Evolutionary conservation across 768 basidiomycete genomes (phyloP).

Genomic region (Boletellus ananiceps): DNA sequence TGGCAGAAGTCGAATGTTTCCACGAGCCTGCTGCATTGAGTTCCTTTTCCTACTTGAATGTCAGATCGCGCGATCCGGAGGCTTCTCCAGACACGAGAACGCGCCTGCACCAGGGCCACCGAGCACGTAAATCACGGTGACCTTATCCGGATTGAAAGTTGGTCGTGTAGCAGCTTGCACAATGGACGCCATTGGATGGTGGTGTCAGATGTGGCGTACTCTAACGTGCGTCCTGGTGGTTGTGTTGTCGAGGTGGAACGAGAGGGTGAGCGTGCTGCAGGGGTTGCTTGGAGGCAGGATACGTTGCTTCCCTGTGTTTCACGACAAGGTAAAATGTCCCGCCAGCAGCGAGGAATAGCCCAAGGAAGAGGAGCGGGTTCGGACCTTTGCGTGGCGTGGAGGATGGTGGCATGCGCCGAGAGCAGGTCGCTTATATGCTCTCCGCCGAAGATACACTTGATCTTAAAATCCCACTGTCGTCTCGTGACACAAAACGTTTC

Average conservation of each 20-base stretch:
- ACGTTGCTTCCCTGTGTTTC: conserved; percentile 49
- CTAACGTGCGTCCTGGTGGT: conserved; percentile 18
- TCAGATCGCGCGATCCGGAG: conserved; percentile 3
- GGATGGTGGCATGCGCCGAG: conserved; percentile 12
- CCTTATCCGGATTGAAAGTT: conserved; percentile 61
- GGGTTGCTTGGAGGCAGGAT: conserved; percentile 58
- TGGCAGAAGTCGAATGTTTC: conserved; percentile 85
- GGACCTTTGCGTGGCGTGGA: conserved; percentile 37
- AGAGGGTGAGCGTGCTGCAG: conserved; percentile 63
- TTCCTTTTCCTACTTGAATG: conserved; percentile 76
- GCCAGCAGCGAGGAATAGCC: conserved; percentile 52
- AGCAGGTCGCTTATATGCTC: neutral
- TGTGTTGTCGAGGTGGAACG: conserved; percentile 50
- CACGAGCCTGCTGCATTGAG: conserved; percentile 85
- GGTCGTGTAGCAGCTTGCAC: conserved; percentile 9
- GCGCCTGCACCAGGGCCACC: conserved; percentile 95
- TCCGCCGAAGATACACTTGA: no score
- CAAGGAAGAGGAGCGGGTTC: conserved; percentile 60
- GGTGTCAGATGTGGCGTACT: conserved; percentile 2
- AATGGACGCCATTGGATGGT: conserved; percentile 12
- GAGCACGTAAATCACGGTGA: conserved; percentile 90
- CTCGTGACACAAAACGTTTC: neutral
- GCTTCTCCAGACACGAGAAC: conserved; percentile 9
- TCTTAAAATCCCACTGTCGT: no score
- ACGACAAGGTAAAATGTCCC: conserved; percentile 53